phyloP scores from a whole-genome alignment of 257 asterid species.

The Parsonsia alboflavescens region DNA sequence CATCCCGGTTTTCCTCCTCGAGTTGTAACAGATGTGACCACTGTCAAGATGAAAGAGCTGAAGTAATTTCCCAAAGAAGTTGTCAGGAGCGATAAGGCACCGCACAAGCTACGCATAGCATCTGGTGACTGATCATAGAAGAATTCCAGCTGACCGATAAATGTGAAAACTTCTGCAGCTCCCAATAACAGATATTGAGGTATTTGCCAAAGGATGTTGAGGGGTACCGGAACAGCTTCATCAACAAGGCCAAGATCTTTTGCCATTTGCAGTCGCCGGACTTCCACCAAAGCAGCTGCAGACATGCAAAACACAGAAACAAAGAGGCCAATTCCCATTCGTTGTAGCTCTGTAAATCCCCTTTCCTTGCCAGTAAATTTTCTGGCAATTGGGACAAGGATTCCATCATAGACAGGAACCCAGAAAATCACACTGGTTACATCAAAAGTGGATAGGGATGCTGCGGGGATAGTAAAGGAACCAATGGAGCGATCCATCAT shows the following conservation, averaged over 20 bases:
- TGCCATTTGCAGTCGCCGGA: constrained; percentile 46
- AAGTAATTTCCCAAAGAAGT: constrained; percentile 68
- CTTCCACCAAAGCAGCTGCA: constrained; percentile 76
- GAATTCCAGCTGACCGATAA: constrained; percentile 85
- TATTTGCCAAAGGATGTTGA: constrained; percentile 68
- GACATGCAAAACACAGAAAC: constrained; percentile 67
- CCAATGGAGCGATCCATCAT: constrained; percentile 77
- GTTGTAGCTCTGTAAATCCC: constrained; percentile 72
- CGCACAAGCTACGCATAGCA: constrained; percentile 92
- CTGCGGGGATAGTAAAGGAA: constrained; percentile 83
- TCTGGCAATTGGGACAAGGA: constrained; percentile 72
- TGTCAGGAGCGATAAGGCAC: constrained; percentile 66
- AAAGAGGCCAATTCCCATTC: constrained; percentile 89
- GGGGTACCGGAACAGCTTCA: constrained; percentile 44
- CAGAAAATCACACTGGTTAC: constrained; percentile 77
- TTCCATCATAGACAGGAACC: constrained; percentile 81
- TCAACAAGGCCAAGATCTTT: constrained; percentile 43
- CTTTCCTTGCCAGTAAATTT: constrained; percentile 62
- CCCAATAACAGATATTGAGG: constrained; percentile 78
- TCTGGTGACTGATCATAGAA: constrained; percentile 93
- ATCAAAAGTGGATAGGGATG: constrained; percentile 74
- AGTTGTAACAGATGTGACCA: constrained; percentile 63
- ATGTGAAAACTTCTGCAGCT: constrained; percentile 75
- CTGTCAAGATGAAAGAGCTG: constrained; percentile 72
- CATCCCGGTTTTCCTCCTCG: constrained; percentile 72